Base-by-base conservation (phyloP, 2,329 filamentous ascomycete species). In the Neopestalotiopsis rosae region DNA sequence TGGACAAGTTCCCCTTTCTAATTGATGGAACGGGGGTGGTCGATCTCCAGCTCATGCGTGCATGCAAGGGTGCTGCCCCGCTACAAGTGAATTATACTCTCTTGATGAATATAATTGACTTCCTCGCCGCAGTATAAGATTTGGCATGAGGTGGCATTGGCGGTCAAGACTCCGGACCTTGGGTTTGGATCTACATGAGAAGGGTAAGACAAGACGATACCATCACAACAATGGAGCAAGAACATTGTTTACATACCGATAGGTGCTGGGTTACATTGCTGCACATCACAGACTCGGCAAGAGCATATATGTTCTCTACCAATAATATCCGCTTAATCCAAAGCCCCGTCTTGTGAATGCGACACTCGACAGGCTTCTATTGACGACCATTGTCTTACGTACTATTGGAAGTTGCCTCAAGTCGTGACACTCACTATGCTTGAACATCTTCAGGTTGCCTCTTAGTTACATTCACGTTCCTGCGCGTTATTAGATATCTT, bases 1-100 rank as follows among this genome's bases (percentile, higher is more conserved):
- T 42, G 65, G 65, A 59, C 65, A 67, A 49, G 30, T 67, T 61
- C 65, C 65, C 65, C 56, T 61, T 67, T 67, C 49, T 40, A 28
- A 30, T 66, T 45, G 64, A 45, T 42, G 45, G 45, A 20, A 52
- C 45, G 45, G 45, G 34, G 34, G 5, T 38, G 34, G 45, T n/a
- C 17, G 45, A 52, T 52, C 45, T 52, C 6, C 9, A 52, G 45
- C 45, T n/a, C n/a, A 10, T 52, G 45, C n/a, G n/a, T 52, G 45
- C 14, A 52, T 17, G 17, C 20, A 17, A n/a, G 17, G 45, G 17
- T 20, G 14, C 5, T 20, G 45, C 20, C 13, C 42, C 20, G 45
- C 45, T 17, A 9, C n/a, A 52, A 9, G 20, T 52, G 14, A 24
- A 52, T 52, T 52, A n/a, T 24, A 17, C 45, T n/a, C 42, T 9